These are phyloP conservation scores for Crithidia brevicula DNA, from an alignment of 208 protist genomes.

Conservation along the genomic window DNA sequence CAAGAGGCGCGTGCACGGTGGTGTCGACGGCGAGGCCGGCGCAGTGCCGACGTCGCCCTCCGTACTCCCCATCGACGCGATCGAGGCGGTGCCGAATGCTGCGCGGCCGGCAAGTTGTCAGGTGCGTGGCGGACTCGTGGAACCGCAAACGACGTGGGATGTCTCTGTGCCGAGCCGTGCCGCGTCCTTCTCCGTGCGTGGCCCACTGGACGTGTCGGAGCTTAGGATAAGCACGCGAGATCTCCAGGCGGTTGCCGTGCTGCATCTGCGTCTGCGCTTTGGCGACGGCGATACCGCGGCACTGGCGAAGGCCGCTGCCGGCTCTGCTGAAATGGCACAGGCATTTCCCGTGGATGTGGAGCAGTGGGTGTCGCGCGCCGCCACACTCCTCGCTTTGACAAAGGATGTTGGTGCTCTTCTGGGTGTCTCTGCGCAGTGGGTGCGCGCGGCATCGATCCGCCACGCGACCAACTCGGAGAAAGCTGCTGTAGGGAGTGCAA, in stretches of 20 bases:
- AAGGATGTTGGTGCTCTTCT: slow-evolving; percentile 24
- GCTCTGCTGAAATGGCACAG: not conserved
- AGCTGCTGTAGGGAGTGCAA: not conserved
- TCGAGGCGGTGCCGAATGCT: too few relatives aligned
- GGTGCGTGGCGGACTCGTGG: not conserved
- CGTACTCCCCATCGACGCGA: not conserved
- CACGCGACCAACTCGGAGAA: not conserved
- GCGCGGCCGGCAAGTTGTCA: not conserved
- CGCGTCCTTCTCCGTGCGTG: slow-evolving; percentile 6
- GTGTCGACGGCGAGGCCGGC: not conserved
- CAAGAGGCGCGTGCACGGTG: too few relatives aligned
- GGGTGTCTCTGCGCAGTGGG: slow-evolving; percentile 18
- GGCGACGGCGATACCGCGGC: too few relatives aligned
- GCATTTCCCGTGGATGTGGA: not conserved
- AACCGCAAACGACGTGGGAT: not conserved
- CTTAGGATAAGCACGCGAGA: not conserved
- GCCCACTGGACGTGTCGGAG: slow-evolving; percentile 19
- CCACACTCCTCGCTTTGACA: slow-evolving; percentile 11
- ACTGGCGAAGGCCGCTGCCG: too few relatives aligned
- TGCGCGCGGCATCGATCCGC: slow-evolving; percentile 10
- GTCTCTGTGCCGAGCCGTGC: not conserved
- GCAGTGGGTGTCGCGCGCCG: slow-evolving; percentile 15
- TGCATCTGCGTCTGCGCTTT: slow-evolving; percentile 10
- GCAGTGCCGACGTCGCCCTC: not conserved
- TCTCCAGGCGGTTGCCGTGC: slow-evolving; percentile 11